These are phyloP conservation scores for Elsinoe fawcettii DNA, from an alignment of 2,329 filamentous ascomycete genomes.

Conservation along the genomic window DNA sequence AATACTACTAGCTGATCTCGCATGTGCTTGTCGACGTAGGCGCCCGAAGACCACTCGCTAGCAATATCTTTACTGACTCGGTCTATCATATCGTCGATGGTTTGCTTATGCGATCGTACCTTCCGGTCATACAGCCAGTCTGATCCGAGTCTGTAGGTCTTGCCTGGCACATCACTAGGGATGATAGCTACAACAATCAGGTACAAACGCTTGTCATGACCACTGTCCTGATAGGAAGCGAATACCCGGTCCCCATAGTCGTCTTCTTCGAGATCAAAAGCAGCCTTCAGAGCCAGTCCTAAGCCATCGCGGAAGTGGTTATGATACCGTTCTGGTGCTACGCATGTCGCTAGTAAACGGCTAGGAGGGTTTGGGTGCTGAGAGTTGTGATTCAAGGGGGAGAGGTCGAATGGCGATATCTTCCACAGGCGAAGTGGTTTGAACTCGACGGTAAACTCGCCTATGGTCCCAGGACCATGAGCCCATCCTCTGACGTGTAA, in stretches of 20 bases:
- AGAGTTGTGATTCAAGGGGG: neutral
- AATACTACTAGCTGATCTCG: slow-evolving; percentile 54
- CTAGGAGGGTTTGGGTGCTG: neutral
- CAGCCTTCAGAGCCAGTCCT: neutral
- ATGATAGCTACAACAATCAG: slow-evolving; percentile 48
- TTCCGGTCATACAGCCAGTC: slow-evolving; percentile 44
- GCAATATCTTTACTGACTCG: slow-evolving; percentile 39
- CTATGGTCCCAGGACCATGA: slow-evolving; percentile 39
- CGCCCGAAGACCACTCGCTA: slow-evolving; percentile 38
- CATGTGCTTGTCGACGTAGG: slow-evolving; percentile 49
- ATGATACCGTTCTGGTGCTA: neutral
- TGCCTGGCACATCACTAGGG: slow-evolving; percentile 22
- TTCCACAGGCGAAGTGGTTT: slow-evolving; percentile 29
- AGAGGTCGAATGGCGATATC: neutral
- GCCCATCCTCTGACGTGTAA: slow-evolving; percentile 49
- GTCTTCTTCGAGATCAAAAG: neutral
- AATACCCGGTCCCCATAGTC: neutral
- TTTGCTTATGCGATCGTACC: slow-evolving; percentile 19
- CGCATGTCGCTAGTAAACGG: neutral
- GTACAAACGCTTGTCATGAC: slow-evolving; percentile 36
- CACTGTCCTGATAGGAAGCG: slow-evolving; percentile 20
- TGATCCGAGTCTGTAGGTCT: slow-evolving; percentile 39
- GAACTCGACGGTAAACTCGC: slow-evolving; percentile 44
- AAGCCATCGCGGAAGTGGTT: slow-evolving; percentile 14
- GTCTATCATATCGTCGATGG: slow-evolving; percentile 32